Percentiles rank a stretch among this genome's conserved stretches.
Evolutionary conservation across 2,329 filamentous ascomycete species (phyloP).

Genomic region (Ophiobolus disseminans): DNA sequence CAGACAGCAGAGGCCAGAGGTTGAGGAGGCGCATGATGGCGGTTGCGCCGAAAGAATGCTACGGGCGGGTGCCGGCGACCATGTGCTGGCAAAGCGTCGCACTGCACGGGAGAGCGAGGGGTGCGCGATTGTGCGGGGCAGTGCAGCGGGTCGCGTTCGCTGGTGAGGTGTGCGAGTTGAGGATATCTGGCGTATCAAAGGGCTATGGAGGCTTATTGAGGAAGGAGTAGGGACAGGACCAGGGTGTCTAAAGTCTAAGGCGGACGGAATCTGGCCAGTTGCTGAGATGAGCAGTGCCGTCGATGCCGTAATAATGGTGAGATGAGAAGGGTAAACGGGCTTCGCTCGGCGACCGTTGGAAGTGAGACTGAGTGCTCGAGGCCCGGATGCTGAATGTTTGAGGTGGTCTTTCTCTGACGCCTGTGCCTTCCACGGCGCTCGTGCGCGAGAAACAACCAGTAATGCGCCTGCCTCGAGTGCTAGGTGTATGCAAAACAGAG

Average conservation of each 20-base stretch:
- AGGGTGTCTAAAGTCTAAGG: neutral
- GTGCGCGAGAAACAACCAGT: no score
- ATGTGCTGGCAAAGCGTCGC: slow-evolving; percentile 14
- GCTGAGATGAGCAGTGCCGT: neutral
- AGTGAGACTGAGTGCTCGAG: no score
- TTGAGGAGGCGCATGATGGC: slow-evolving; percentile 55
- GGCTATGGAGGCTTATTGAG: slow-evolving; percentile 24
- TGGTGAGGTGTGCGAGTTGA: slow-evolving; percentile 5
- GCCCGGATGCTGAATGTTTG: no score
- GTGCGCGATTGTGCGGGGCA: neutral
- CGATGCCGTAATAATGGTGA: neutral
- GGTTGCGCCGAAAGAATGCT: slow-evolving; percentile 12
- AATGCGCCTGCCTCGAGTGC: no score
- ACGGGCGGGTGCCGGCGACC: slow-evolving; percentile 23
- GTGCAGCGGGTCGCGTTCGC: neutral
- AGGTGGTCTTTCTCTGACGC: no score
- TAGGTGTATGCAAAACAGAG: no score
- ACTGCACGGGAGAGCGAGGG: slow-evolving; percentile 1
- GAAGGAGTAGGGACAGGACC: slow-evolving; percentile 18
- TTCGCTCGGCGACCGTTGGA: no score
- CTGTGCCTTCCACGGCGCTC: no score
- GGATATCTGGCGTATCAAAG: slow-evolving; percentile 16
- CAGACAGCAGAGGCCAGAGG: slow-evolving; percentile 51
- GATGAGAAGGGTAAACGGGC: neutral
- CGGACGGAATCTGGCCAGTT: neutral